Conservation (phyloP, 345 rosid species). For the Arabidopsis thaliana region TAIR10.1 NC_003070.9:1392001-1392500, state of each 20-base stretch:
- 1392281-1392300: constrained; percentile 75
- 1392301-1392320: constrained; percentile 65
- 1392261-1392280: constrained; percentile 67
- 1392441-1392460: constrained; percentile 84
- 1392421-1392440: constrained; percentile 84
- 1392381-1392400: constrained; percentile 89
- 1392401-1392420: constrained; percentile 91
- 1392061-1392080: constrained; percentile 93
- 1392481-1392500: constrained; percentile 92
- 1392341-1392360: constrained; percentile 57
- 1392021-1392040: neutral
- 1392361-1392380: constrained; percentile 61
- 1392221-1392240: too few relatives aligned
- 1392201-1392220: neutral
- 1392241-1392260: constrained; percentile 51
- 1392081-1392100: constrained; percentile 83
- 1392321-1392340: constrained; percentile 52
- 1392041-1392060: constrained; percentile 62
- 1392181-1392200: constrained; percentile 53
- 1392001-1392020: neutral
- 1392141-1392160: constrained; percentile 91
- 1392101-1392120: constrained; percentile 85
- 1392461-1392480: constrained; percentile 77
- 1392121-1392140: constrained; percentile 98
- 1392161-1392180: constrained; percentile 83